Evolutionary conservation across 352 stramenopile genomes (phyloP), one percentile per base, ranked within the genome.

Genomic region (Globisporangium carolinianum): DNA sequence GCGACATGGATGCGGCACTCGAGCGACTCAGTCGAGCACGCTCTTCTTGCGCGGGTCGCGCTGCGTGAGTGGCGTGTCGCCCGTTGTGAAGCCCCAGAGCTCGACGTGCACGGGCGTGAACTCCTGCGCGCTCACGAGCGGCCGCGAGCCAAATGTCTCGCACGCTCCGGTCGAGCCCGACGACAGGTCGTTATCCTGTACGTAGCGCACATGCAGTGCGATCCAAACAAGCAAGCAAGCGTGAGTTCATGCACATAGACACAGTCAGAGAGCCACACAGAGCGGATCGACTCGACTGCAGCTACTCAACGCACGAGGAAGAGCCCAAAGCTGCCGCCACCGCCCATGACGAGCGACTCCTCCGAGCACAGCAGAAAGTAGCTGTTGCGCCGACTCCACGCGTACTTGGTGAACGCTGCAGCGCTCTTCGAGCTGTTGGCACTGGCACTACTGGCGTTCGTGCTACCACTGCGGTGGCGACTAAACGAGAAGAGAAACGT

Each of bases 291-390:
- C 24, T 32, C 24, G 38, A 42, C 38, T 8, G 38, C 7, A 42
- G 38, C 38, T 42, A 11, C 38, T 8, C 3, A 10, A 78, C 79
- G 61, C 70, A 92, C 84, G 65, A 97, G 63, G 58, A 91, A 95
- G 55, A 96, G 75, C 1, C 86, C 89, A 60, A 97, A 97, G 59
- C 77, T 90, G 39, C 88, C 88, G 3, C 89, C 89, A 15, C 89
- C 89, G 43, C 89, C 89, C 81, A 97, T 94, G 18, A 94, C 84
- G 43, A 97, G 71, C 41, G 87, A 95, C 55, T 95, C 85, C 11
- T 96, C 86, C 15, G 85, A 95, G 66, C 85, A 94, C 24, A 97
- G 72, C 79, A 93, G 87, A 49, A 96, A 96, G 63, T 96, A 96
- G 61, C 78, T 90, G 71, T 96, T 97, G 53, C 86, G 83, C 17